phyloP scores from a whole-genome alignment of 2,329 filamentous ascomycete genomes.

The Sporothrix curviconia region DNA sequence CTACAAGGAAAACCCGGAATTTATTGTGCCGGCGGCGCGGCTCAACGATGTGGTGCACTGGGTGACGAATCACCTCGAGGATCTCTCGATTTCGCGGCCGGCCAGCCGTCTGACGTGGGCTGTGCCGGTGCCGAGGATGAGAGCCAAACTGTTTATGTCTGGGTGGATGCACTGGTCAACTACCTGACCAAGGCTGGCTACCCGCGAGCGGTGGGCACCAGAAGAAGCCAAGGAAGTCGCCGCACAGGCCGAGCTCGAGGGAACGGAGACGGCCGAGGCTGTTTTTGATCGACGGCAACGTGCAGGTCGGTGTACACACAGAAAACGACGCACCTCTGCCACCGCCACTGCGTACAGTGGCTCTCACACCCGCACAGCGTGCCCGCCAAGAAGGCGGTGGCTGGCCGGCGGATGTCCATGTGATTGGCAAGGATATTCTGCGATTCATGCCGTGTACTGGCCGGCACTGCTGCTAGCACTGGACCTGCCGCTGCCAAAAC shows the following conservation, averaged over 20 bases:
- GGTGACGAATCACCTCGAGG: conserved; percentile 71
- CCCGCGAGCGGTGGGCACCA: conserved; percentile 59
- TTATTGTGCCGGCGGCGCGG: conserved; percentile 64
- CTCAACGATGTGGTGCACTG: conserved; percentile 74
- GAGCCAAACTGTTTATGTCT: conserved; percentile 91
- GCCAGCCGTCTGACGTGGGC: conserved; percentile 76
- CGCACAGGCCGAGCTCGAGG: neutral
- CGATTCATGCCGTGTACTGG: conserved; percentile 99
- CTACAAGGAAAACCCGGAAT: conserved; percentile 69
- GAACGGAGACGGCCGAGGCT: neutral
- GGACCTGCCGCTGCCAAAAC: conserved; percentile 68
- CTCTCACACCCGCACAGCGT: conserved; percentile 34
- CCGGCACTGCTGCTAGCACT: conserved; percentile 90
- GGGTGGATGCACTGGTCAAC: conserved; percentile 93
- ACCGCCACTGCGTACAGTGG: too few species aligned
- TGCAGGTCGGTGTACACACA: neutral
- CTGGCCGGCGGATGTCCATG: conserved; percentile 88
- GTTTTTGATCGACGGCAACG: conserved; percentile 1
- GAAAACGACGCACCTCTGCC: neutral
- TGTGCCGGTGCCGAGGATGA: conserved; percentile 75
- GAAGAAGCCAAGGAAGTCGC: conserved; percentile 23
- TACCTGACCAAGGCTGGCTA: conserved; percentile 87
- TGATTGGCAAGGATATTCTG: conserved; percentile 94
- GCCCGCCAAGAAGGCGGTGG: conserved; percentile 40
- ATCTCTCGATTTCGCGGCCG: conserved; percentile 79